Evolutionary conservation across 2,329 filamentous ascomycete species (phyloP).

Genomic region (Colletotrichum shisoi): DNA sequence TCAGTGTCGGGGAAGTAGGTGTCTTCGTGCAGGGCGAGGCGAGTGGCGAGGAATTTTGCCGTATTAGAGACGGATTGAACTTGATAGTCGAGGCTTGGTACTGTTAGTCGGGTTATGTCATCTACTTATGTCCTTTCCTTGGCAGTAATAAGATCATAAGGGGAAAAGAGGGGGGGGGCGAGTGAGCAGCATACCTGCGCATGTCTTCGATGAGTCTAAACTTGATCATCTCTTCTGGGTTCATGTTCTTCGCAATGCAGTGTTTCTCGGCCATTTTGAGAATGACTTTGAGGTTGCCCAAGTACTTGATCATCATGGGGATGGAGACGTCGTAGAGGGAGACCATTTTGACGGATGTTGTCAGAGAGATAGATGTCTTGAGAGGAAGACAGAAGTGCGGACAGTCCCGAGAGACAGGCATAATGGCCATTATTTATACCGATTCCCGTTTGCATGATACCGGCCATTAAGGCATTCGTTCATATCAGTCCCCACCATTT

Average conservation of each 20-base stretch:
- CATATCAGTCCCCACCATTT: background rate
- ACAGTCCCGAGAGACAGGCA: background rate
- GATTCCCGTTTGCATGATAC: background rate
- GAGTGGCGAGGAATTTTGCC: conserved; percentile 40
- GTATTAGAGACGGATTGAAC: conserved; percentile 41
- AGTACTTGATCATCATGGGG: conserved; percentile 45
- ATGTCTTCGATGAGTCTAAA: conserved; percentile 41
- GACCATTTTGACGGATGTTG: conserved; percentile 23
- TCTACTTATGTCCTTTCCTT: background rate
- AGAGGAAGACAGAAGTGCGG: background rate
- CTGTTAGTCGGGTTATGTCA: background rate
- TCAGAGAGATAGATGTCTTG: background rate
- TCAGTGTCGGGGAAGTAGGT: conserved; percentile 39
- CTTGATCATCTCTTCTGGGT: conserved; percentile 40
- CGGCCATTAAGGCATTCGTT: no score
- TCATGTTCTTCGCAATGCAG: conserved; percentile 24
- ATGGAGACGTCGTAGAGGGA: conserved; percentile 37
- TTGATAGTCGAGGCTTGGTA: conserved; percentile 39
- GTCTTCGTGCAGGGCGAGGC: conserved; percentile 33
- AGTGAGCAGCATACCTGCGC: conserved; percentile 34
- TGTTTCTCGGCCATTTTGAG: conserved; percentile 39
- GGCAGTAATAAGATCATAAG: background rate
- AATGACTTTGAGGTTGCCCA: conserved; percentile 42
- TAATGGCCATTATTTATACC: background rate
- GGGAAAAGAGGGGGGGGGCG: background rate